These are phyloP conservation scores for Clonostachys byssicola DNA, from an alignment of 2,329 filamentous ascomycete genomes.

Conservation along the genomic window DNA sequence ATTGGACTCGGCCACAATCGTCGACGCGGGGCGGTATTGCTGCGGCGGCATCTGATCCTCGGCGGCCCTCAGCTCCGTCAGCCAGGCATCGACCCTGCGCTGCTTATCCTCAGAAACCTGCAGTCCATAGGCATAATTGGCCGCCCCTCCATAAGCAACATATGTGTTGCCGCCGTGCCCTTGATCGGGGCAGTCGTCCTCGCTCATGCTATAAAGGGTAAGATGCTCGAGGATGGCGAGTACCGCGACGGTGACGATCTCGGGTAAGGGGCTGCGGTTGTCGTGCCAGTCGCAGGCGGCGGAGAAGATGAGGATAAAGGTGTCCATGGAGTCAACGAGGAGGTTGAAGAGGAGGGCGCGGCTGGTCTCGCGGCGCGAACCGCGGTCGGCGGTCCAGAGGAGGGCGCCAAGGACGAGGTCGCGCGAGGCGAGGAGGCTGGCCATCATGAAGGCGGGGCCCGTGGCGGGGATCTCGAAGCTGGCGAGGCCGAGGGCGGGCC, in stretches of 20 bases:
- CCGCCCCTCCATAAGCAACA: neutral
- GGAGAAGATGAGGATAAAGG: slow-evolving; percentile 25
- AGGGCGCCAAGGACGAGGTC: slow-evolving; percentile 21
- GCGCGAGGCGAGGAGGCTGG: slow-evolving; percentile 21
- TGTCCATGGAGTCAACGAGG: slow-evolving; percentile 24
- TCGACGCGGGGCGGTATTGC: slow-evolving; percentile 1
- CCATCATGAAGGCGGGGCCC: slow-evolving; percentile 18
- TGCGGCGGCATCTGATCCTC: slow-evolving; percentile 1
- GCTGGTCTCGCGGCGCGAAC: slow-evolving; percentile 14
- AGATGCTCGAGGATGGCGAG: slow-evolving; percentile 23
- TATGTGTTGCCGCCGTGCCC: neutral
- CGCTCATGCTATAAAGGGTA: slow-evolving; percentile 23
- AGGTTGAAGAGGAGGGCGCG: slow-evolving; percentile 21
- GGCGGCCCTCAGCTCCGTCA: slow-evolving; percentile 15
- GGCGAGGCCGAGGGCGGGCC: slow-evolving; percentile 18
- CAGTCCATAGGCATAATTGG: slow-evolving; percentile 4
- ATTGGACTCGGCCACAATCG: neutral
- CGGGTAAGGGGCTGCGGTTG: slow-evolving; percentile 18
- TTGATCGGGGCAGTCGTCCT: slow-evolving; percentile 11
- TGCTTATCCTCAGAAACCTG: slow-evolving; percentile 17
- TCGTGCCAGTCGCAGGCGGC: slow-evolving; percentile 18
- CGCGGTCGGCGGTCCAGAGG: slow-evolving; percentile 15
- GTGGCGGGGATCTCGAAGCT: slow-evolving; percentile 18
- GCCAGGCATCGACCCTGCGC: slow-evolving; percentile 21
- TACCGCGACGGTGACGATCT: slow-evolving; percentile 19